phyloP scores from a whole-genome alignment of 176 grass and related monocot species.

The Juncus inflexus region DNA sequence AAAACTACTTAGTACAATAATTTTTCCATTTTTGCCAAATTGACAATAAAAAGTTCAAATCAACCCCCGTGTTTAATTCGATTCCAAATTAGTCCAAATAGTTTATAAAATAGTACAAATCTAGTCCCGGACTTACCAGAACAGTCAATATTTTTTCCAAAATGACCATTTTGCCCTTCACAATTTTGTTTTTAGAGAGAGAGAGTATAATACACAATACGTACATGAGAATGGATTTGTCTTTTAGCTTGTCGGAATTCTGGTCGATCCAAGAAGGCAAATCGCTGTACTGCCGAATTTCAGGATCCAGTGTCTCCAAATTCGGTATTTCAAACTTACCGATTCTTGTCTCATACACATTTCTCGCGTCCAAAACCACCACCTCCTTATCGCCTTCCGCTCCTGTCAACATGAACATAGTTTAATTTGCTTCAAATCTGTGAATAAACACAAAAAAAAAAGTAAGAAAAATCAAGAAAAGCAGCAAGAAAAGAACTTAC shows the following conservation, averaged over 20 bases:
- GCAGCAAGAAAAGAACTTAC: constrained; percentile 11
- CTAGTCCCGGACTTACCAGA: too few relatives aligned
- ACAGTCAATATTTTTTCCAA: too few relatives aligned
- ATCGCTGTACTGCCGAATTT: constrained; percentile 90
- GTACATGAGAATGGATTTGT: constrained; percentile 86
- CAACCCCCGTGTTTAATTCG: too few relatives aligned
- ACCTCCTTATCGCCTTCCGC: constrained; percentile 40
- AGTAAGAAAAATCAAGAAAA: background rate
- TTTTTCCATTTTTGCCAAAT: too few relatives aligned
- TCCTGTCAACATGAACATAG: constrained; percentile 2
- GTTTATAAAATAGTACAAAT: too few relatives aligned
- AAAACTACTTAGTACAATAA: too few relatives aligned
- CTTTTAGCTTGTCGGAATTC: constrained; percentile 55
- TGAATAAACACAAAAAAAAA: constrained; percentile 9
- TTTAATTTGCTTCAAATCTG: background rate
- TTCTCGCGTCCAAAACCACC: constrained; percentile 73
- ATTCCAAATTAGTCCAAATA: too few relatives aligned
- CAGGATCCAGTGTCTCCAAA: constrained; percentile 60
- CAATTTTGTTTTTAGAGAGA: background rate
- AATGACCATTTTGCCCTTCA: too few relatives aligned
- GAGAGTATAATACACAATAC: background rate
- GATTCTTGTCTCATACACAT: constrained; percentile 87
- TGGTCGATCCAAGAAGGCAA: constrained; percentile 76
- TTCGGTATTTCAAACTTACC: constrained; percentile 81
- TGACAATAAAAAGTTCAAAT: too few relatives aligned